Evolutionary conservation across 2,329 filamentous ascomycete genomes (phyloP).

Genomic region (Arthroderma sp.): DNA sequence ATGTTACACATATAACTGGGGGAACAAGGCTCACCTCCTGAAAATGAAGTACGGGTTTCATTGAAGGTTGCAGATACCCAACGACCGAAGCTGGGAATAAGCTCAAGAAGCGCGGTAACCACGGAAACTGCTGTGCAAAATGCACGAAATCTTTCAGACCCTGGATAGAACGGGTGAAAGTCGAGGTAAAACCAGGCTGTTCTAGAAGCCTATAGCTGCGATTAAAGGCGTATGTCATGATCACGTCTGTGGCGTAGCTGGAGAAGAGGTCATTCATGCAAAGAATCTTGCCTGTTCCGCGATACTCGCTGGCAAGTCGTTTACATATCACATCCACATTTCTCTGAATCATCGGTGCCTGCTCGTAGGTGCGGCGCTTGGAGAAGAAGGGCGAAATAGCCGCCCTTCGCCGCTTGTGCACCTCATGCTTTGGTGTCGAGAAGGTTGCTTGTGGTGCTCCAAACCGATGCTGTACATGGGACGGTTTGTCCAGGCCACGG

Average conservation of each 20-base stretch:
- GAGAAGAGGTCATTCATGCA: neutral
- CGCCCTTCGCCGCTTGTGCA: conserved; percentile 16
- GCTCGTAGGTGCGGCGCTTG: conserved; percentile 10
- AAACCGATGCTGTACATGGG: conserved; percentile 16
- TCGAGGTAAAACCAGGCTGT: conserved; percentile 9
- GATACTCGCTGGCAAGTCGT: conserved; percentile 11
- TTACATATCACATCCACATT: conserved; percentile 14
- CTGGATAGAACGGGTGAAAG: no score
- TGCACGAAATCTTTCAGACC: no score
- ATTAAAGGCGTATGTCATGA: conserved; percentile 13
- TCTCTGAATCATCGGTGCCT: conserved; percentile 11
- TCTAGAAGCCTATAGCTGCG: conserved; percentile 13
- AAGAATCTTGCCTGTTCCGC: conserved; percentile 3
- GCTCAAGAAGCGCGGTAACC: no score
- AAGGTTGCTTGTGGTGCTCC: conserved; percentile 20
- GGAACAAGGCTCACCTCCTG: no score
- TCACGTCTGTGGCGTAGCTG: conserved; percentile 1
- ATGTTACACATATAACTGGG: no score
- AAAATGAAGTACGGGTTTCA: no score
- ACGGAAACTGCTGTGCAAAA: no score
- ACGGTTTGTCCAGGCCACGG: conserved; percentile 13
- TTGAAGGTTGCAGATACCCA: no score
- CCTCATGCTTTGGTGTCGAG: conserved; percentile 14
- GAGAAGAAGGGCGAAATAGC: conserved; percentile 19
- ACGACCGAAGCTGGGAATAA: no score